Evolutionary conservation across 441 rosid species (phyloP), one percentile per base, ranked within the genome.

Genomic region (Capsella rubella): DNA sequence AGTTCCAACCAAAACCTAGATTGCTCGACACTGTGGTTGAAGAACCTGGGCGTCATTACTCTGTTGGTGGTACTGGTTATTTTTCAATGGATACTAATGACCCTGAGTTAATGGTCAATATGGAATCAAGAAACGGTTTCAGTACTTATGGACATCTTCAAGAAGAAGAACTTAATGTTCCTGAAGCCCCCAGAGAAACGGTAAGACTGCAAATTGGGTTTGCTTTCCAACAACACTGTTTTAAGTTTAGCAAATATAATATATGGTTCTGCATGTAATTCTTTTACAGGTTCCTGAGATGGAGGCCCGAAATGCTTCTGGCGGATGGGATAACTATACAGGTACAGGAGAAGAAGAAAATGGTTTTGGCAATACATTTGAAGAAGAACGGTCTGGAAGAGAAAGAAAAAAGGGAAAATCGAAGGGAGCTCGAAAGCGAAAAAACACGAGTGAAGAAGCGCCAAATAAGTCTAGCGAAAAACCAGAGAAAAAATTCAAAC

Each of bases 401-500:
- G 82, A 63, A 69, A 72, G 34, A 52, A 75, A 84, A 56, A 74
- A 68, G 45, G 81, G 82, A 69, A 87, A 80, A 67, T 53, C 77
- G 15, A 87, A 85, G 82, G 71, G 72, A 83, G 74, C 78, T 77
- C 79, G 55, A 53, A 86, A 84, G 78, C 79, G 85, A 62, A 86
- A 87, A 81, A 83, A 64, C 47, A 73, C 64, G 32, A 68, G 64
- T 58, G 84, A 75, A 58, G 84, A 79, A 56, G 83, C 77, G 56
- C 50, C 82, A 9, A 89, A 78, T 72, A 66, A 83, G 40, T 65
- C 83, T 42, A 76, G 54, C 5, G 70, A 90, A 69, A 76, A 82
- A 63, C 85, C 82, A 25, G 73, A 66, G 83, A 91, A 89, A 83
- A 95, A 87, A 71, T 93, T 95, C 71, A 75, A 92, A 54, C 97